Percentiles rank a stretch among this genome's conserved stretches.
phyloP scores from a whole-genome alignment of 495 filamentous ascomycete genomes.

The Hypoxylon cercidicola region DNA sequence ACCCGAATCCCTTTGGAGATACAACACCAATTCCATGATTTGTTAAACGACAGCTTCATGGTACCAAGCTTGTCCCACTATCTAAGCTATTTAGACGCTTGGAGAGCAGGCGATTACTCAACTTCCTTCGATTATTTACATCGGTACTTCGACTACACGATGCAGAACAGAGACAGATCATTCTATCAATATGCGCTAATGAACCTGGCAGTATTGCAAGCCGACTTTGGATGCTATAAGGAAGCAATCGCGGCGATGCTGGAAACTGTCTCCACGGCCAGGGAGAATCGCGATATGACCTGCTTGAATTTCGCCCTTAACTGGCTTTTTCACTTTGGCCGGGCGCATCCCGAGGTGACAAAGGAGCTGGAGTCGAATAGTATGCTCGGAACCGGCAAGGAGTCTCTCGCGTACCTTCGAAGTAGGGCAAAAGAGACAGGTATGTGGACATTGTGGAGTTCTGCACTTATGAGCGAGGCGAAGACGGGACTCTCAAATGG shows the following conservation, averaged over 20 bases:
- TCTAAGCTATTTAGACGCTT: constrained; percentile 87
- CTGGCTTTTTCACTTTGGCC: constrained; percentile 96
- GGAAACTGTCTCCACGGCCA: constrained; percentile 88
- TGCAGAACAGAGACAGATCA: constrained; percentile 82
- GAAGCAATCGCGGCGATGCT: constrained; percentile 95
- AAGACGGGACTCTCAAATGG: constrained; percentile 79
- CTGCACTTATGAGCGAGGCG: constrained; percentile 85
- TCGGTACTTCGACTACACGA: constrained; percentile 96
- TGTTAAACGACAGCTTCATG: constrained; percentile 72
- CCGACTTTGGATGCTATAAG: constrained; percentile 90
- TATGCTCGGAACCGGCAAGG: constrained; percentile 80
- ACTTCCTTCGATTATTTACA: constrained; percentile 91
- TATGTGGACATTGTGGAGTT: constrained; percentile 88
- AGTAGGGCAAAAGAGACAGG: constrained; percentile 87
- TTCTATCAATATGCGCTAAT: constrained; percentile 98
- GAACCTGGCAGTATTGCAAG: constrained; percentile 91
- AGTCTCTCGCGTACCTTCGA: constrained; percentile 85
- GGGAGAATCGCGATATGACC: constrained; percentile 90
- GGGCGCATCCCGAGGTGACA: constrained; percentile 82
- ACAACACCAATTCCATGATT: constrained; percentile 67
- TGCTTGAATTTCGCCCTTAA: constrained; percentile 96
- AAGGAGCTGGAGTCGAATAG: constrained; percentile 74
- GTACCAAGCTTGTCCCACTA: constrained; percentile 82
- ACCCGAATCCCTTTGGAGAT: constrained; percentile 76
- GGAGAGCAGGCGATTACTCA: constrained; percentile 90